Evolutionary conservation across 2,329 filamentous ascomycete species (phyloP).

Genomic region (Aspergillus vadensis): DNA sequence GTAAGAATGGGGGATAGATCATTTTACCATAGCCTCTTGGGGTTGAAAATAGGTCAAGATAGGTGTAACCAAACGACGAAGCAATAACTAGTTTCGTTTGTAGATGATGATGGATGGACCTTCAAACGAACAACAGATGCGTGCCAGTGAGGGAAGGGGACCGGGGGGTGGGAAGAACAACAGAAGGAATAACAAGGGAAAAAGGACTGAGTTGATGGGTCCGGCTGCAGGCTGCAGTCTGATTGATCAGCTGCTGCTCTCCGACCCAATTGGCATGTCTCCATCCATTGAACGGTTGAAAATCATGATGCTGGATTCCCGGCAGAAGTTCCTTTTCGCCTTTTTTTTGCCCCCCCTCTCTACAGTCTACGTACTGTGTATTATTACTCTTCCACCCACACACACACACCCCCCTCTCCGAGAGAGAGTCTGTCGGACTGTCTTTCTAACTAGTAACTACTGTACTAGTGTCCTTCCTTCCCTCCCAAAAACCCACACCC

Average conservation of each 20-base stretch:
- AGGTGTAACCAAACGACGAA: not conserved
- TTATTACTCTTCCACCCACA: too few species aligned
- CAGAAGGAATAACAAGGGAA: not conserved
- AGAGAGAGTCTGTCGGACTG: not conserved
- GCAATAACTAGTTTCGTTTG: not conserved
- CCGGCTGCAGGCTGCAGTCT: constrained; percentile 1
- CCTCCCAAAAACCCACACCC: not conserved
- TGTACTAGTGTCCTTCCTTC: too few species aligned
- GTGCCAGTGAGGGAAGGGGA: not conserved
- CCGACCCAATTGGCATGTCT: constrained; percentile 12
- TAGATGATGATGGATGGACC: not conserved
- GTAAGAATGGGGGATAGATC: not conserved
- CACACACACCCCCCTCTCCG: too few species aligned
- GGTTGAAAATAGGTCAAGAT: not conserved
- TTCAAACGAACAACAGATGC: not conserved
- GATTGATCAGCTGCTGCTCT: constrained; percentile 13
- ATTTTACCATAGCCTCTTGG: not conserved
- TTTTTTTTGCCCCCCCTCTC: not conserved
- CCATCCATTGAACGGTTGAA: constrained; percentile 9
- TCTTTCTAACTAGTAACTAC: too few species aligned
- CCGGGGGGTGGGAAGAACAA: not conserved
- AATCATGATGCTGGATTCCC: constrained; percentile 5
- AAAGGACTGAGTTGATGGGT: not conserved
- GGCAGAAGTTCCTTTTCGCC: not conserved
- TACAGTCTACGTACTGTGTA: too few species aligned